phyloP scores from a whole-genome alignment of 202 grass and related monocot species.

The Setaria italica region DNA sequence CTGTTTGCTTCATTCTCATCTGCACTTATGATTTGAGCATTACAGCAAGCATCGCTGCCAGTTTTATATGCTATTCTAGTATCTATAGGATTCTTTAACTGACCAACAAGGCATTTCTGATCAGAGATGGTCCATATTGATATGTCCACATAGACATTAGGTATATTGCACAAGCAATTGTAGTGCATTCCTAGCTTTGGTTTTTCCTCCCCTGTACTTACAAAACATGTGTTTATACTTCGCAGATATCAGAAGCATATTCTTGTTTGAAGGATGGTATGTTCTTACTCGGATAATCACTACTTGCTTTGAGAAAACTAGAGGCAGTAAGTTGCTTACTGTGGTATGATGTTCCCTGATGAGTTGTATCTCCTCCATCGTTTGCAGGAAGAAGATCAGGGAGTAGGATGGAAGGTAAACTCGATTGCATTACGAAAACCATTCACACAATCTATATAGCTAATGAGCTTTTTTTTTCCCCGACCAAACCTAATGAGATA shows the following conservation, averaged over 20 bases:
- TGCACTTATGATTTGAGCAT: neutral
- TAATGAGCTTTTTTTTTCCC: neutral
- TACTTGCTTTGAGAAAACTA: neutral
- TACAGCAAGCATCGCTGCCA: neutral
- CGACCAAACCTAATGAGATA: neutral
- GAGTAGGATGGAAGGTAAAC: slow-evolving; percentile 66
- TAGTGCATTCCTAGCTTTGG: neutral
- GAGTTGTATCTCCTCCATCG: neutral
- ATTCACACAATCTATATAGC: neutral
- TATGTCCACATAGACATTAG: neutral
- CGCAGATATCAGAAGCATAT: slow-evolving; percentile 87
- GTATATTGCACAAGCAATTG: neutral
- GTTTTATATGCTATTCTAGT: no score
- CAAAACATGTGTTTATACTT: neutral
- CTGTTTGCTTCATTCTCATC: neutral
- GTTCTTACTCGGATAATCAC: neutral
- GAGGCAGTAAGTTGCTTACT: neutral
- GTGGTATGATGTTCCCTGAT: neutral
- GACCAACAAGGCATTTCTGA: neutral
- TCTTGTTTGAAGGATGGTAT: slow-evolving; percentile 82
- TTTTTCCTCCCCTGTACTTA: slow-evolving; percentile 1
- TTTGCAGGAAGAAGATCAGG: slow-evolving; percentile 65
- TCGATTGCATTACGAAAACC: neutral
- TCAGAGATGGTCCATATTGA: neutral
- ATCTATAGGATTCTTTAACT: neutral